These are phyloP conservation scores for Agastache rugosa DNA, from an alignment of 257 asterid species.

Conservation along the genomic window DNA sequence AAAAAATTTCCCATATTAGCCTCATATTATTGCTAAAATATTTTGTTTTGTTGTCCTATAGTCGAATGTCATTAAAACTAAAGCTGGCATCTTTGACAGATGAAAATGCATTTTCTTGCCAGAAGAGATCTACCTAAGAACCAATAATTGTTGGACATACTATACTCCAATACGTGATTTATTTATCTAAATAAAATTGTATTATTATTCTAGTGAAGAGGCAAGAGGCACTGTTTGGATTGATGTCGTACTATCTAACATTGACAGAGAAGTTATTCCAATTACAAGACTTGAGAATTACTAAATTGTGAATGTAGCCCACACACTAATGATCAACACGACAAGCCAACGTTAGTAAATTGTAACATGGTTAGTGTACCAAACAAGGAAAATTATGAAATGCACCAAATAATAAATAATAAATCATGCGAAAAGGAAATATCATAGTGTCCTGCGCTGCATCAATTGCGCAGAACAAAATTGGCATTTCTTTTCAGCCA, in stretches of 20 bases:
- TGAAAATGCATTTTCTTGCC: conserved; percentile 41
- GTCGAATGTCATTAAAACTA: background rate
- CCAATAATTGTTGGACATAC: conserved; percentile 34
- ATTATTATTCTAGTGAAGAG: background rate
- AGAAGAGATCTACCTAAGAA: conserved; percentile 44
- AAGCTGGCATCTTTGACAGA: conserved; percentile 40
- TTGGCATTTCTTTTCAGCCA: conserved; percentile 34
- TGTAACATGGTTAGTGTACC: conserved; percentile 36
- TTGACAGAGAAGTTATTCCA: background rate
- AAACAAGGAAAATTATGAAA: conserved; percentile 35
- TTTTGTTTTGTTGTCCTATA: background rate
- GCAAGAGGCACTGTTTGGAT: conserved; percentile 6
- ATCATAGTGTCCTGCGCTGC: conserved; percentile 9
- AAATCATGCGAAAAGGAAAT: conserved; percentile 43
- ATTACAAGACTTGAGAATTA: conserved; percentile 18
- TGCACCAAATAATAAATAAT: conserved; percentile 3
- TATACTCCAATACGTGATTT: conserved; percentile 27
- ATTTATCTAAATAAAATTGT: background rate
- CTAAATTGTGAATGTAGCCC: conserved; percentile 10
- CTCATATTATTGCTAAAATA: background rate
- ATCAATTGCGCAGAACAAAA: conserved; percentile 26
- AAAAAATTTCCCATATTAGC: background rate
- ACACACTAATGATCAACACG: conserved; percentile 3
- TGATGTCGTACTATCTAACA: conserved; percentile 1
- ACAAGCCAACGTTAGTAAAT: conserved; percentile 29